These are phyloP conservation scores for Lignosus rhinocerotis DNA, from an alignment of 1,284 basidiomycete species.

Conservation along the genomic window DNA sequence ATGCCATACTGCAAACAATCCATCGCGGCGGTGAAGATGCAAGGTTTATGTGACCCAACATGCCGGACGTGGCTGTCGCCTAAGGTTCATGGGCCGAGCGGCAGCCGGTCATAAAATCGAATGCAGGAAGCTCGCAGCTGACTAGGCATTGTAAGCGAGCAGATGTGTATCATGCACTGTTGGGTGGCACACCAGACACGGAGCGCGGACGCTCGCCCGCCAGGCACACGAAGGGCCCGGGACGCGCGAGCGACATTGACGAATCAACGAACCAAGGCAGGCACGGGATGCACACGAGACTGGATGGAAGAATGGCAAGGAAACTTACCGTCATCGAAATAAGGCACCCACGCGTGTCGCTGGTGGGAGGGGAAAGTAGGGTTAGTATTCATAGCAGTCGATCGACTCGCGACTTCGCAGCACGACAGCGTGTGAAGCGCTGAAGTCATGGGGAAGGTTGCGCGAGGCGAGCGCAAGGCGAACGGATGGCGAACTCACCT, in stretches of 20 bases:
- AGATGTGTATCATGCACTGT: no score
- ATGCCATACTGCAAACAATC: no score
- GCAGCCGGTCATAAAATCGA: neutral
- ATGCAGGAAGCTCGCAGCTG: no score
- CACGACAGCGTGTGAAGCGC: slow-evolving; percentile 5
- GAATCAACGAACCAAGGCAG: neutral
- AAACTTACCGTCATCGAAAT: slow-evolving; percentile 75
- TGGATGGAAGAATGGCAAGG: neutral
- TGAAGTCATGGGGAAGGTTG: neutral
- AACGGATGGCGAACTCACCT: slow-evolving; percentile 38
- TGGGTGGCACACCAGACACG: neutral
- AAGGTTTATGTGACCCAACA: neutral
- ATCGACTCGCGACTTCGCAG: neutral
- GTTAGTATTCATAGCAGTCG: slow-evolving; percentile 3
- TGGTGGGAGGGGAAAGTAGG: slow-evolving; percentile 30
- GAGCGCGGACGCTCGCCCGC: neutral
- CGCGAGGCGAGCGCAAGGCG: slow-evolving; percentile 1
- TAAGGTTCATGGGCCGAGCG: neutral
- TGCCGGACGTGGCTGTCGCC: neutral
- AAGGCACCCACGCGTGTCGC: slow-evolving; percentile 79
- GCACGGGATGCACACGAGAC: neutral
- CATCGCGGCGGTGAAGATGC: no score
- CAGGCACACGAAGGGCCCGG: neutral
- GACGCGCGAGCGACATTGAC: neutral
- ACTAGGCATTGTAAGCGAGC: no score